Base-by-base conservation (phyloP, 345 rosid species). In the Acer yangbiense region DNA sequence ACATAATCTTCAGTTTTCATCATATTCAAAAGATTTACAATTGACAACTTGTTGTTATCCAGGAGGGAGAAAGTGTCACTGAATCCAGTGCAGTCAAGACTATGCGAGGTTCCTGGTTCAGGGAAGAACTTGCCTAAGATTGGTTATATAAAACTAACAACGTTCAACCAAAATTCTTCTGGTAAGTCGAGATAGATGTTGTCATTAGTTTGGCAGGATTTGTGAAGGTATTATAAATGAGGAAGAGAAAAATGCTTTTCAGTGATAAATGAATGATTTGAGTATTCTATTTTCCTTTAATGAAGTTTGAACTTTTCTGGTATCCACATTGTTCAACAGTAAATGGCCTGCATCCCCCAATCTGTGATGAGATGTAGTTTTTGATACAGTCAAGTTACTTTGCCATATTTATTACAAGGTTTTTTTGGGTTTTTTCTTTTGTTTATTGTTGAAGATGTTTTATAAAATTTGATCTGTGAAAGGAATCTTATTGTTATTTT, bases 101-200 rank as follows among this genome's bases (percentile, higher is more conserved):
- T 92, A 63, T 95, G 99, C 48, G 87, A 89, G 79, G 65, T 93
- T 65, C 90, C 95, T 80, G 91, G 92, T 74, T 85, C 91, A 0
- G 96, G 88, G 76, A 89, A 83, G 84, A 89, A 86, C 76, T 87
- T 89, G 29, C 89, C 90, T 16, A 89, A 77, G 82, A 92, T 95
- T 76, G 99, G 99, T 23, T 95, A 95, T 86, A 95, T 95, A 74
- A 95, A 93, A 87, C 83, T 95, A 55, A 84, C 95, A 73, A 73
- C 97, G 32, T 95, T 93, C 85, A 93, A 91, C 79, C 94, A 90
- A 88, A 91, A 93, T 82, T 88, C 99, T 83, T 90, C 99, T 65
- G 88, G 99, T 95, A 72, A 82, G 84, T 78, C 11, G 50, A 58
- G n/a, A 21, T 76, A 55, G 62, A 39, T 57, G 17, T 54, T 68